Conservation (phyloP, 148 eudicot genomes). For the Drosera capensis region DNA sequence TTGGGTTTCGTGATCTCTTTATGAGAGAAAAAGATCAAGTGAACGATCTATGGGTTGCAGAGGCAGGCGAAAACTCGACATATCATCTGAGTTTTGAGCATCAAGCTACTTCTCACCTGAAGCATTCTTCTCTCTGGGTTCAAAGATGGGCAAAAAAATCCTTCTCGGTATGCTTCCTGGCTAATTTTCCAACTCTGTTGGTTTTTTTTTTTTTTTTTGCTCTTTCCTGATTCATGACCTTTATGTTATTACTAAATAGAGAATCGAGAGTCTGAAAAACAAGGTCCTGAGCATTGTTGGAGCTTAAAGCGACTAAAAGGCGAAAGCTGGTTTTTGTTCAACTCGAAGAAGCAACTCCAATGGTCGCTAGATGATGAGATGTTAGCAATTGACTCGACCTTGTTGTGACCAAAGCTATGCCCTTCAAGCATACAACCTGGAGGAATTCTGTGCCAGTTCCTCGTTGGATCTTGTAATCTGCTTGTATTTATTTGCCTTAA, state of each 20-base stretch:
- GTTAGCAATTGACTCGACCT: no score
- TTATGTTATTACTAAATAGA: conserved; percentile 30
- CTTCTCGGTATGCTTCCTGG: conserved; percentile 29
- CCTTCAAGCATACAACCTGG: no score
- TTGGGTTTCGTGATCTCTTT: conserved; percentile 72
- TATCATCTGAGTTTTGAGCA: conserved; percentile 49
- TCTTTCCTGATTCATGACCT: conserved; percentile 1
- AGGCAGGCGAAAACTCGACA: conserved; percentile 72
- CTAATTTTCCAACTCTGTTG: neutral
- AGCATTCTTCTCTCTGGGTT: conserved; percentile 42
- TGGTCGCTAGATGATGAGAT: no score
- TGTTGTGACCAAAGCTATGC: no score
- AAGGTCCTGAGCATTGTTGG: conserved; percentile 42
- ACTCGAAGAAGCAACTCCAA: no score
- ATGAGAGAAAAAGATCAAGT: conserved; percentile 53
- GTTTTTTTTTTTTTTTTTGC: neutral
- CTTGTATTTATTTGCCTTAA: no score
- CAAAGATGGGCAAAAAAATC: conserved; percentile 58
- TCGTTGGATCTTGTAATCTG: no score
- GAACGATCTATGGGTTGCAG: conserved; percentile 83
- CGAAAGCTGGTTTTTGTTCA: no score
- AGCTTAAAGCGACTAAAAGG: no score
- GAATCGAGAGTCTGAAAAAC: conserved; percentile 42
- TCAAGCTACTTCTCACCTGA: conserved; percentile 37
- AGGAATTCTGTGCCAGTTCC: no score